phyloP scores from a whole-genome alignment of 768 basidiomycete genomes.

The Leccinum subgranulosum region DNA sequence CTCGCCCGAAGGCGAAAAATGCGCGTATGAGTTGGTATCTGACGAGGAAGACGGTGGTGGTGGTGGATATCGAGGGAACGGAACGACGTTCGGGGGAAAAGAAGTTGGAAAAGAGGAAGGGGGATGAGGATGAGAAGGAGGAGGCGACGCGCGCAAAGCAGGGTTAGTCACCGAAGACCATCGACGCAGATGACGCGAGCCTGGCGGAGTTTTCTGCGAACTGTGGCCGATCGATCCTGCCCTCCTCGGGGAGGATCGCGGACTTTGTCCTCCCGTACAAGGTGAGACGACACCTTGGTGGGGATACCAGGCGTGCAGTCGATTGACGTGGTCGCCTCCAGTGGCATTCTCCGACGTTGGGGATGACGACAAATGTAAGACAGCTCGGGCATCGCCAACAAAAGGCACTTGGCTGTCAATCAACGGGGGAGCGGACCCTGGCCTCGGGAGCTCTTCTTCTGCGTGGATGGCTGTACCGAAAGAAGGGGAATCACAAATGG shows the following conservation, averaged over 20 bases:
- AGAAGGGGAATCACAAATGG: constrained; percentile 24
- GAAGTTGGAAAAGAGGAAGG: constrained; percentile 7
- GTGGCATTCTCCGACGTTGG: constrained; percentile 9
- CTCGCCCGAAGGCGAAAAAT: constrained; percentile 21
- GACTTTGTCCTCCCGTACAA: constrained; percentile 24
- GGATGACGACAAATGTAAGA: constrained; percentile 8
- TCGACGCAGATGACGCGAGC: constrained; percentile 29
- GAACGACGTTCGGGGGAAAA: constrained; percentile 9
- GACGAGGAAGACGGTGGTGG: constrained; percentile 3
- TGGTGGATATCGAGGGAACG: constrained; percentile 20
- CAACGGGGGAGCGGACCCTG: constrained; percentile 30
- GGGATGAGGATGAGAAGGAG: not conserved
- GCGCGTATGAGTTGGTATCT: constrained; percentile 10
- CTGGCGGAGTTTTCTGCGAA: constrained; percentile 26
- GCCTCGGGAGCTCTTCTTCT: constrained; percentile 23
- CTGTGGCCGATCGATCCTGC: constrained; percentile 32
- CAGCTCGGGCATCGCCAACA: constrained; percentile 26
- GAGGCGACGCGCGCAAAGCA: constrained; percentile 23
- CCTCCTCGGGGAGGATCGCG: constrained; percentile 32
- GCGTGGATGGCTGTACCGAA: constrained; percentile 23
- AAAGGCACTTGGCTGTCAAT: constrained; percentile 29
- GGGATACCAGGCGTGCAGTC: constrained; percentile 20
- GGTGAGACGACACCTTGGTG: constrained; percentile 8
- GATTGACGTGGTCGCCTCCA: constrained; percentile 15
- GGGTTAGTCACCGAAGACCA: constrained; percentile 31